These are phyloP conservation scores for Pigoraptor vietnamica DNA, from an alignment of 78 protist genomes.

Conservation along the genomic window DNA sequence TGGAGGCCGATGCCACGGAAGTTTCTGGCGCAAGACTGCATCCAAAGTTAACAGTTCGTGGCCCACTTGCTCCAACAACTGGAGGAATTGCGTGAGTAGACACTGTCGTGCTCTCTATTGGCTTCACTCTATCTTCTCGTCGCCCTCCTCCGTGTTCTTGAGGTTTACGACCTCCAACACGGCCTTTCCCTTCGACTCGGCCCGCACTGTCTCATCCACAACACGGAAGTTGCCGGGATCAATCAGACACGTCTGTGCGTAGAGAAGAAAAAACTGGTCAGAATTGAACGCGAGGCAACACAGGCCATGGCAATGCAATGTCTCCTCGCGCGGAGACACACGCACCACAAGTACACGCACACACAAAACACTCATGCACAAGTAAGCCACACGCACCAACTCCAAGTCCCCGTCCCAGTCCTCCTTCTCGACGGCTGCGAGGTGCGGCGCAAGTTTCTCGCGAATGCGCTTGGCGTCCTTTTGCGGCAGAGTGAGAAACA, in stretches of 20 bases:
- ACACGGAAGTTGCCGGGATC: slow-evolving; percentile 18
- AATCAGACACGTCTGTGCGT: background rate
- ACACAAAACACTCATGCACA: background rate
- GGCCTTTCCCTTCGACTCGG: slow-evolving; percentile 8
- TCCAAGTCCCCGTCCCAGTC: slow-evolving; percentile 33
- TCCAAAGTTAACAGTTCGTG: too few relatives aligned
- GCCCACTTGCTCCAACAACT: too few relatives aligned
- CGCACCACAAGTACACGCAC: background rate
- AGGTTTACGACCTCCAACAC: slow-evolving; percentile 1
- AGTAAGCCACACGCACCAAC: slow-evolving; percentile 21
- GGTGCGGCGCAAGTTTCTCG: background rate
- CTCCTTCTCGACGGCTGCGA: background rate
- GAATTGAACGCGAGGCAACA: background rate
- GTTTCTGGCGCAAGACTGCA: too few relatives aligned
- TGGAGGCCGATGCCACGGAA: too few relatives aligned
- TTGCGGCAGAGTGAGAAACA: slow-evolving; percentile 33
- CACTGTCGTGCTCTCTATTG: too few relatives aligned
- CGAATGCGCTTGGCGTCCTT: slow-evolving; percentile 30
- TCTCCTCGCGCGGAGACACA: background rate
- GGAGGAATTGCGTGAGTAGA: too few relatives aligned
- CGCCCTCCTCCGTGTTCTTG: slow-evolving; percentile 23
- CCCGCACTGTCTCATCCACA: background rate
- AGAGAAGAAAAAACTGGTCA: too few relatives aligned
- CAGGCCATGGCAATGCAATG: background rate
- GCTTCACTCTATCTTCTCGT: slow-evolving; percentile 5